Evolutionary conservation across 805 yeast genomes (phyloP), one percentile per base, ranked within the genome.

Genomic region (Candida stauntonica): DNA sequence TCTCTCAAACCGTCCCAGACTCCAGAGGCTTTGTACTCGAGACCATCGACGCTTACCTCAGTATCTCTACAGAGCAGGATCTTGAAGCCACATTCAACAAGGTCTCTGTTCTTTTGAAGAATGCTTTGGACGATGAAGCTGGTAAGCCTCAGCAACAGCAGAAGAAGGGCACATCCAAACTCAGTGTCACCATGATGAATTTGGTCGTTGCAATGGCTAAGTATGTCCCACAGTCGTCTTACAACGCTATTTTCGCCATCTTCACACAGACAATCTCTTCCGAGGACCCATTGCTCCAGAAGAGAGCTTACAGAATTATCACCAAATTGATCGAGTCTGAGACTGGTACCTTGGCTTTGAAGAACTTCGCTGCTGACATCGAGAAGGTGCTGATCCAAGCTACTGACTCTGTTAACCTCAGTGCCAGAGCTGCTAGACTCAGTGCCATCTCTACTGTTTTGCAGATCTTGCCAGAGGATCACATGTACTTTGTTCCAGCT

Each of bases 151-250:
- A 58, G 24, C 56, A 52, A 14, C 52, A 58, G 32, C 42, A 61
- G 44, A 45, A 62, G 47, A 60, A 69, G 48, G 58, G 52, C 20
- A 61, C 54, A 27, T 62, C 82, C 17, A 71, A 75, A 35, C 63
- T 81, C 47, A 76, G 87, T 47, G 78, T 85, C 29, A 87, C 96
- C 14, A 80, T 94, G 86, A 74, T 91, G 82, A 99, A 93, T 58
- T 70, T 93, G 41, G 73, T 88, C 37, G 94, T 88, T 35, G 78
- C 85, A 20, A 83, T 94, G 86, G 75, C 91, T 19, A 84, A 85
- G 52, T 86, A 83, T 54, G 78, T 93, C 24, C 95, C 96, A 7
- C 63, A 62, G 21, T 57, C 79, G 3, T 75, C 83, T 5, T 84
- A 86, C 61, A 71, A 73, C 52, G 86, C 94, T 0, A 68, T 89